phyloP scores from a whole-genome alignment of 139 green algal species.

The Auxenochlorella protothecoides region DNA sequence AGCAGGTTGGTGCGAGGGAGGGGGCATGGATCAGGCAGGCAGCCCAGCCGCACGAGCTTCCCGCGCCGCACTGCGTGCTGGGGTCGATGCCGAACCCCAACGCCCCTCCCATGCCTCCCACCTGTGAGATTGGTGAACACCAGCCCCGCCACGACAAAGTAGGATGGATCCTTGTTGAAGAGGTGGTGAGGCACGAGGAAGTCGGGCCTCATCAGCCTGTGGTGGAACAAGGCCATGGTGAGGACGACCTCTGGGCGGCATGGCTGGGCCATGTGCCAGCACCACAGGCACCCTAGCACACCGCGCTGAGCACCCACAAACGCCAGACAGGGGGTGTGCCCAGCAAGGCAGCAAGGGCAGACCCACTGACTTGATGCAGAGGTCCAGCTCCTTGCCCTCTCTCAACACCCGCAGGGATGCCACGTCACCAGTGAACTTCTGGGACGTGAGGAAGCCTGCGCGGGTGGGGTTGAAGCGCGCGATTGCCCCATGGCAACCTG shows the following conservation, averaged over 20 bases:
- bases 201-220: constrained; percentile 19
- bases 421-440: too few species aligned
- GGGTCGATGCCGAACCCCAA: background rate
- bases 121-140: constrained; percentile 50
- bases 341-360: too few species aligned
- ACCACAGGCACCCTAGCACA: too few species aligned
- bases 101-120: background rate
- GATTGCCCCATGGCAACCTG: too few species aligned
- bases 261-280: too few species aligned
- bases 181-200: constrained; percentile 28
- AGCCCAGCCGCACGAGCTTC: background rate
- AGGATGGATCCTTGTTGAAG: constrained; percentile 45
- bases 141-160: constrained; percentile 52
- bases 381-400: background rate
- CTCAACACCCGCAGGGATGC: background rate
- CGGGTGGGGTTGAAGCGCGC: too few species aligned
- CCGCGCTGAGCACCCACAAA: too few species aligned
- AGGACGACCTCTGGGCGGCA: too few species aligned
- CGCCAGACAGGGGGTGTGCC: too few species aligned
- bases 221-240: background rate
- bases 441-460: too few species aligned
- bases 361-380: background rate
- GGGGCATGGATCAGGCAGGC: background rate
- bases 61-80: constrained; percentile 23
- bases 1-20: background rate